Percentiles rank a stretch among this genome's conserved stretches.
Evolutionary conservation across 2,329 filamentous ascomycete species (phyloP).

Genomic region (Neocucurbitaria cava): DNA sequence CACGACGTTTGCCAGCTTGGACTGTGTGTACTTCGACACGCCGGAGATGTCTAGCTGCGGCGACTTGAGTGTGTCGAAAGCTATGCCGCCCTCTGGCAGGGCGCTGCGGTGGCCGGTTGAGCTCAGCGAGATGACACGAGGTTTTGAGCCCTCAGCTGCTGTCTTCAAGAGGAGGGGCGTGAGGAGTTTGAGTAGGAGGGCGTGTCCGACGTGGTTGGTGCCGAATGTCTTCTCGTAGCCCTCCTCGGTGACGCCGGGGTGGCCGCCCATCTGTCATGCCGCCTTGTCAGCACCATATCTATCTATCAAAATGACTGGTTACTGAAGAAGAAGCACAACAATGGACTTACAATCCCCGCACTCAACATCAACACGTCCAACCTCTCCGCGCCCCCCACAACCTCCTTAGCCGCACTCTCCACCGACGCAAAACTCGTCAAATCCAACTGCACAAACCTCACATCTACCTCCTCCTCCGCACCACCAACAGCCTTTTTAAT

Average conservation of each 20-base stretch:
- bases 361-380: constrained; percentile 52
- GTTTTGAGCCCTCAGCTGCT: neutral
- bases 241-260: constrained; percentile 44
- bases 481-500: constrained; percentile 6
- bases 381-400: constrained; percentile 5
- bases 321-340: neutral
- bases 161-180: constrained; percentile 3
- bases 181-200: constrained; percentile 10
- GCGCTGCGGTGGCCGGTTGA: neutral
- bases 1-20: constrained; percentile 56
- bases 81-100: neutral
- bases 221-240: constrained; percentile 57
- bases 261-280: constrained; percentile 32
- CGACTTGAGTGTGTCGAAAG: neutral
- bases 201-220: constrained; percentile 46
- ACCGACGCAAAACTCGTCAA: constrained; percentile 35
- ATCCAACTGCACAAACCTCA: constrained; percentile 30
- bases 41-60: neutral
- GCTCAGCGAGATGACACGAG: neutral
- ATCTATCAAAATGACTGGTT: too few species aligned
- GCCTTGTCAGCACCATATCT: neutral
- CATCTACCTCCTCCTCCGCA: neutral
- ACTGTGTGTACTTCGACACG: constrained; percentile 48
- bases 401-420: neutral
- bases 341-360: constrained; percentile 33